Percentiles rank a stretch among this genome's conserved stretches.
phyloP scores from a whole-genome alignment of 148 eudicot genomes.

The Pharnaceum exiguum region DNA sequence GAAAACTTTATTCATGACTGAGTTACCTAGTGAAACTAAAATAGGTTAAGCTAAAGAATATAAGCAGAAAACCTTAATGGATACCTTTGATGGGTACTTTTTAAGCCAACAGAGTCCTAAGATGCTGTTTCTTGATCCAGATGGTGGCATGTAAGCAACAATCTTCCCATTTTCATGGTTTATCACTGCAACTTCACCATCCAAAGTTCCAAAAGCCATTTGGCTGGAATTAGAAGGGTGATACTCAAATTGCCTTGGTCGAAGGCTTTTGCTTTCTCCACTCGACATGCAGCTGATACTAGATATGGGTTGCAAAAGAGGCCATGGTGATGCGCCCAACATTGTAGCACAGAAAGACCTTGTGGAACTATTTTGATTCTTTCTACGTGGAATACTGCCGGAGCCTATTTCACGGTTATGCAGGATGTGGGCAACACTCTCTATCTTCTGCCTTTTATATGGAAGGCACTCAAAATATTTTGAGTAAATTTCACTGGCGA shows the following conservation, averaged over 20 bases:
- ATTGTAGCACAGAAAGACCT: constrained; percentile 75
- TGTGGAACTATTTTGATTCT: constrained; percentile 46
- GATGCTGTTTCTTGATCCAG: constrained; percentile 46
- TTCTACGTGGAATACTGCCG: constrained; percentile 22
- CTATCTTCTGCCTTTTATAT: constrained; percentile 37
- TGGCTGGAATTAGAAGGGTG: constrained; percentile 63
- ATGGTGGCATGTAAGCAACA: constrained; percentile 43
- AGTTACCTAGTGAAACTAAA: too few relatives aligned
- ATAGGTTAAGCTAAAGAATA: too few relatives aligned
- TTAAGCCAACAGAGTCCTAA: constrained; percentile 88
- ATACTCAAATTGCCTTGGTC: constrained; percentile 90
- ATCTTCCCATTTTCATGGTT: constrained; percentile 65
- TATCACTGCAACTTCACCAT: constrained; percentile 67
- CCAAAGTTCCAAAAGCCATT: constrained; percentile 80
- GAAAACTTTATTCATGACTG: too few relatives aligned
- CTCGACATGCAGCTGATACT: constrained; percentile 25
- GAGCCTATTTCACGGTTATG: constrained; percentile 54
- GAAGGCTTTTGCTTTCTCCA: constrained; percentile 42
- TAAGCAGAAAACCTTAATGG: neutral
- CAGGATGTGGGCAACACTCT: constrained; percentile 46
- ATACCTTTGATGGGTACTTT: constrained; percentile 69
- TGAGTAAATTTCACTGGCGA: constrained; percentile 37
- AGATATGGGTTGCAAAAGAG: constrained; percentile 43
- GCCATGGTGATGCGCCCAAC: constrained; percentile 61
- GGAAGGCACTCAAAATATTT: constrained; percentile 62